These are phyloP conservation scores for Botryobasidium botryosum DNA, from an alignment of 768 basidiomycete species.

Conservation along the genomic window DNA sequence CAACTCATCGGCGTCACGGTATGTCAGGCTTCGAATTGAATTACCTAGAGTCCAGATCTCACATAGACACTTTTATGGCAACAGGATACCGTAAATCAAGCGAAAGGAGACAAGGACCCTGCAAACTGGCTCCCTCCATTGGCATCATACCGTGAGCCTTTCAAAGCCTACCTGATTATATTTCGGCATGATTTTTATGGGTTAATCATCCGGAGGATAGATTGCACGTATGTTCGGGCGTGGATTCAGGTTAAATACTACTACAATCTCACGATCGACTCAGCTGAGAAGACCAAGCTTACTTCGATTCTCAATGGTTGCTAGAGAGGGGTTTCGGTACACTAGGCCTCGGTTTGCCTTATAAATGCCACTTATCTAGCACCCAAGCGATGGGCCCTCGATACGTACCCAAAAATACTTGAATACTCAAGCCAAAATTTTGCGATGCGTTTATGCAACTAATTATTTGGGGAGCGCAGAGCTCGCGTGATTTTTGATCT, in stretches of 20 bases:
- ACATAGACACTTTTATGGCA: slow-evolving; percentile 18
- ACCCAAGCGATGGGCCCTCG: too few species aligned
- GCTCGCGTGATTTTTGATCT: too few species aligned
- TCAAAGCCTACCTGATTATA: background rate
- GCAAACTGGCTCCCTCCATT: slow-evolving; percentile 36
- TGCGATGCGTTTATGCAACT: too few species aligned
- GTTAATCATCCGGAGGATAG: slow-evolving; percentile 9
- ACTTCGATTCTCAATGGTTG: background rate
- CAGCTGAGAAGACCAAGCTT: background rate
- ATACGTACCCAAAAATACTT: too few species aligned
- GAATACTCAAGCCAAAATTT: too few species aligned
- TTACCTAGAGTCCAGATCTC: too few species aligned
- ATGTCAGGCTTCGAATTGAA: slow-evolving; percentile 23
- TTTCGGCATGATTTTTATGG: too few species aligned
- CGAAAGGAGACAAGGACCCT: slow-evolving; percentile 26
- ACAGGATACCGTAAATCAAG: slow-evolving; percentile 18
- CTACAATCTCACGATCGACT: slow-evolving; percentile 32
- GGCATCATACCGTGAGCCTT: slow-evolving; percentile 20
- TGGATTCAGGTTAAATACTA: slow-evolving; percentile 35
- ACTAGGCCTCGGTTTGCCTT: too few species aligned
- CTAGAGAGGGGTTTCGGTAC: too few species aligned
- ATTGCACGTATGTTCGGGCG: slow-evolving; percentile 36
- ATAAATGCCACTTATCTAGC: too few species aligned
- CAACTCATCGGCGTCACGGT: slow-evolving; percentile 35
- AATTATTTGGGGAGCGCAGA: too few species aligned